Evolutionary conservation across 371 early-diverging fungal species (phyloP).

Genomic region (Actinomortierella wolfii): DNA sequence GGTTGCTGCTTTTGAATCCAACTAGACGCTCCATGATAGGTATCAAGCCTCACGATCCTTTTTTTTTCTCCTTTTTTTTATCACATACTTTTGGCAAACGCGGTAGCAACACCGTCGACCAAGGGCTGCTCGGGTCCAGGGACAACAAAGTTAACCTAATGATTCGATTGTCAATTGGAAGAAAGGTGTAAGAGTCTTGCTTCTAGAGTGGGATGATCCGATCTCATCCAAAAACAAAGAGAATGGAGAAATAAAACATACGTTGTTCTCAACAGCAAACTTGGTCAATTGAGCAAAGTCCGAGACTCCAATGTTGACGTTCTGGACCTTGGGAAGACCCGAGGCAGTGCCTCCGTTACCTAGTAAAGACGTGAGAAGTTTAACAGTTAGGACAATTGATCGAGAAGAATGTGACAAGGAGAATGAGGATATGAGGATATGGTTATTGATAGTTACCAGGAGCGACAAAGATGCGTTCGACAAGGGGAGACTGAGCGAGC

Average conservation of each 20-base stretch:
- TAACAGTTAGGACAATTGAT: too few relatives aligned
- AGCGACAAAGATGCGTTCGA: slow-evolving; percentile 86
- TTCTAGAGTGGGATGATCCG: background rate
- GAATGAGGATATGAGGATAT: background rate
- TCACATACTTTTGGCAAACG: slow-evolving; percentile 78
- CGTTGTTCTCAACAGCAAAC: slow-evolving; percentile 83
- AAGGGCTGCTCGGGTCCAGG: slow-evolving; percentile 98
- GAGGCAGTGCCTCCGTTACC: slow-evolving; percentile 94
- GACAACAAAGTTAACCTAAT: slow-evolving; percentile 81
- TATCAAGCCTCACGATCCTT: too few relatives aligned
- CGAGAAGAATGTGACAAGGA: slow-evolving; percentile 1
- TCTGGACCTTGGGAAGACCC: slow-evolving; percentile 71
- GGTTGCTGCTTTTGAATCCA: too few relatives aligned
- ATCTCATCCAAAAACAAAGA: background rate
- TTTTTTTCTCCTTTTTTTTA: too few relatives aligned
- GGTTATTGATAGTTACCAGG: slow-evolving; percentile 67
- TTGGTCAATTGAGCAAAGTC: slow-evolving; percentile 78
- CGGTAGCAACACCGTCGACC: slow-evolving; percentile 87
- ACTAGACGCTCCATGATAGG: too few relatives aligned
- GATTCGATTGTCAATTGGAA: background rate
- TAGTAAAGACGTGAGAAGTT: slow-evolving; percentile 33
- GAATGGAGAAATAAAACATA: slow-evolving; percentile 36
- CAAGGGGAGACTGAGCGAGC: slow-evolving; percentile 77
- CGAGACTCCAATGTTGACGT: slow-evolving; percentile 74
- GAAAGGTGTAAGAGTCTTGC: background rate